These are phyloP conservation scores for Hypoxylon lienhwacheense DNA, from an alignment of 495 filamentous ascomycete species.

Conservation along the genomic window DNA sequence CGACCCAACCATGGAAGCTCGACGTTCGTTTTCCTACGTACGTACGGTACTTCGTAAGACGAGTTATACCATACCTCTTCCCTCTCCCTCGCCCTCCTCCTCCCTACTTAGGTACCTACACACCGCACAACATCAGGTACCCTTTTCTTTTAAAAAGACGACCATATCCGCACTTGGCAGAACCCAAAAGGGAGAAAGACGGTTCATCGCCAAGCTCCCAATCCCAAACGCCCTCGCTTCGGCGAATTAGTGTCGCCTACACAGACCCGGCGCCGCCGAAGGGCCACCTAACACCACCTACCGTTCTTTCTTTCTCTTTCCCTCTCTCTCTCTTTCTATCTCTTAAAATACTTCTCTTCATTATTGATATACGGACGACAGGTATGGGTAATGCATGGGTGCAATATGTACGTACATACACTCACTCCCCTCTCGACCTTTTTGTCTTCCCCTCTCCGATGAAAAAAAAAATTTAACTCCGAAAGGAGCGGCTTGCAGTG, in stretches of 20 bases:
- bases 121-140: neutral
- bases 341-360: too few relatives aligned
- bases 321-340: too few relatives aligned
- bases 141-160: neutral
- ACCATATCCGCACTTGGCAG: too few relatives aligned
- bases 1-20: conserved; percentile 14
- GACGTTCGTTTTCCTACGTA: conserved; percentile 5
- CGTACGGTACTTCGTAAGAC: too few relatives aligned
- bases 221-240: conserved; percentile 14
- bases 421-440: too few relatives aligned
- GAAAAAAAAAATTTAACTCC: too few relatives aligned
- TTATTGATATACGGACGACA: too few relatives aligned
- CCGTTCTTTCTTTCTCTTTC: neutral
- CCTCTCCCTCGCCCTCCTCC: too few relatives aligned
- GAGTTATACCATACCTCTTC: neutral
- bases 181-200: too few relatives aligned
- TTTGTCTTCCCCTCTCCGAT: neutral
- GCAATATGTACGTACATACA: too few relatives aligned
- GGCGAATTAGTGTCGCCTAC: conserved; percentile 21
- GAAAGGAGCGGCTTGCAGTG: conserved; percentile 30
- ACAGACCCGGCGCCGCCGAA: conserved; percentile 14
- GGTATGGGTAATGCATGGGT: too few relatives aligned
- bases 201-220: conserved; percentile 4
- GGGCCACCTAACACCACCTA: conserved; percentile 11
- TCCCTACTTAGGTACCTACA: conserved; percentile 17